Conservation (phyloP, 2,329 filamentous ascomycete species). For the Colletotrichum caudatum region DNA sequence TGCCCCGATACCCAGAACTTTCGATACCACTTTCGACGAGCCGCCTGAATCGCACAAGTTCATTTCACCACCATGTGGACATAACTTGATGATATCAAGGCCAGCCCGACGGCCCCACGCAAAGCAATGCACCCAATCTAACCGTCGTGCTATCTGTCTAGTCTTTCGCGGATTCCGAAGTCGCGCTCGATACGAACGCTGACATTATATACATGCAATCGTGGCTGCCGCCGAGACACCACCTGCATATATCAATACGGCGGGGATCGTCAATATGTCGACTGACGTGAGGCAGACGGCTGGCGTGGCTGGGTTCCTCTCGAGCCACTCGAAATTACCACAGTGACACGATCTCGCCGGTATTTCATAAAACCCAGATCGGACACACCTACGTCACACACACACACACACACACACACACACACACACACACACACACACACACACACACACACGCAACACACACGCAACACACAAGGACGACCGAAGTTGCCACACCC, state of each 20-base stretch:
- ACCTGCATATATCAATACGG: conserved; percentile 8
- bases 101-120: not conserved
- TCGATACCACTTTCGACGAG: not conserved
- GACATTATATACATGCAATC: not conserved
- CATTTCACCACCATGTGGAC: no score
- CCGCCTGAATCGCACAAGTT: not conserved
- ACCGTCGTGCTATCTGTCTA: not conserved
- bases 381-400: not conserved
- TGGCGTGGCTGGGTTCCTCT: conserved; percentile 10
- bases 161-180: not conserved
- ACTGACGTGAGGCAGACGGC: conserved; percentile 26
- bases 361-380: conserved; percentile 38
- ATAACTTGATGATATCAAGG: not conserved
- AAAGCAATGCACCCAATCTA: not conserved
- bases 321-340: conserved; percentile 8
- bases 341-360: conserved; percentile 33
- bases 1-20: not conserved
- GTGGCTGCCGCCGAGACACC: not conserved
- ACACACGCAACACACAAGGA: not conserved
- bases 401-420: not conserved
- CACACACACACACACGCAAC: no score
- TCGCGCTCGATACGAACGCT: not conserved
- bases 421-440: not conserved
- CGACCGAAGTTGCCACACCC: not conserved
- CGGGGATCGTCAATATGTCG: conserved; percentile 15